phyloP scores from a whole-genome alignment of 345 rosid species.

The Camelina laxa region DNA sequence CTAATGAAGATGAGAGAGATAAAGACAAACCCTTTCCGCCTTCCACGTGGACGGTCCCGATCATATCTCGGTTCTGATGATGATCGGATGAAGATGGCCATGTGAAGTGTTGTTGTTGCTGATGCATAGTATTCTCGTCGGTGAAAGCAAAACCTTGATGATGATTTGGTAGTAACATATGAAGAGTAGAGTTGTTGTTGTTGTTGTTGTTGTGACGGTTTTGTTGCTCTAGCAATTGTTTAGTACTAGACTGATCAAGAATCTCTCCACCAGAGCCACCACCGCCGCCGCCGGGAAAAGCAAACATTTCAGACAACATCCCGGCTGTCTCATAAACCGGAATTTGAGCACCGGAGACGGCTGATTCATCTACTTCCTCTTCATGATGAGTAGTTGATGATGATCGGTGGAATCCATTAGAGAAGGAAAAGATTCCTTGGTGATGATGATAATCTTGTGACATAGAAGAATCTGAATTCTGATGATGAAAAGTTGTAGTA shows the following conservation, averaged over 20 bases:
- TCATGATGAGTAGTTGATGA: constrained; percentile 23
- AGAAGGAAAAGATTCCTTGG: constrained; percentile 44
- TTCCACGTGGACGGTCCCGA: constrained; percentile 49
- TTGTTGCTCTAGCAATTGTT: constrained; percentile 58
- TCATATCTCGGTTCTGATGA: constrained; percentile 47
- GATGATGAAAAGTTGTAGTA: constrained; percentile 25
- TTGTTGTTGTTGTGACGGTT: constrained; percentile 66
- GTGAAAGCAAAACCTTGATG: constrained; percentile 45
- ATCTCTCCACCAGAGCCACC: constrained; percentile 47
- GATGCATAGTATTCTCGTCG: constrained; percentile 31
- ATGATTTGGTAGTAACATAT: constrained; percentile 75
- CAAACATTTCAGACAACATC: constrained; percentile 96
- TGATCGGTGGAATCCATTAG: constrained; percentile 39
- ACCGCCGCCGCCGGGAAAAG: constrained; percentile 57
- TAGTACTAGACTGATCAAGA: constrained; percentile 43
- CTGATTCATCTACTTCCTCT: constrained; percentile 39
- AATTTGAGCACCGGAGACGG: constrained; percentile 46
- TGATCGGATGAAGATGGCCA: constrained; percentile 58
- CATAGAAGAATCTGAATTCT: constrained; percentile 37
- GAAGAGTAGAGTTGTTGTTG: constrained; percentile 65
- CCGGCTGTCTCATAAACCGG: constrained; percentile 82
- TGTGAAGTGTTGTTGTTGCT: constrained; percentile 53
- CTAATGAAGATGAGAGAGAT: constrained; percentile 80
- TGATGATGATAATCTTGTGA: constrained; percentile 47
- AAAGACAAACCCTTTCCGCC: constrained; percentile 90